These are phyloP conservation scores for Fusarium sp. DNA, from an alignment of 2,329 filamentous ascomycete species.

Conservation along the genomic window DNA sequence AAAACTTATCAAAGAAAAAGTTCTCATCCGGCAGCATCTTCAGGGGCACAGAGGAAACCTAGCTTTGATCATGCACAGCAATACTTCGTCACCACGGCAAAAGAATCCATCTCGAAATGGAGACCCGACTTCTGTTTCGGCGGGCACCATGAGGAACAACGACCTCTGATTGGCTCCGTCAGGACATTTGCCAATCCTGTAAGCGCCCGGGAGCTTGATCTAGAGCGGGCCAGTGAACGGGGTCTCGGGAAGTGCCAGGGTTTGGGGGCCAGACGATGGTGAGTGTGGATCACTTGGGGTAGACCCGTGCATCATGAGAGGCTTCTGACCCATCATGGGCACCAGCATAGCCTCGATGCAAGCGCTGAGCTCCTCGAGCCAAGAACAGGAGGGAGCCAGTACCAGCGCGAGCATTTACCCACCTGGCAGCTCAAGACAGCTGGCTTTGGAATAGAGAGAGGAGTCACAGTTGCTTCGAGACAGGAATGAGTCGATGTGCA, in stretches of 20 bases:
- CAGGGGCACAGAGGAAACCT: conserved; percentile 5
- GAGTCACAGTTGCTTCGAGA: background rate
- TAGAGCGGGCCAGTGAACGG: conserved; percentile 32
- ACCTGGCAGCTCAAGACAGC: background rate
- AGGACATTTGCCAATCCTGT: conserved; percentile 32
- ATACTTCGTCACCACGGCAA: conserved; percentile 16
- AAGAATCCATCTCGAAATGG: conserved; percentile 20
- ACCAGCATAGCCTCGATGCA: conserved; percentile 38
- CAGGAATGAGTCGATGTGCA: background rate
- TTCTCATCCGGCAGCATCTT: conserved; percentile 12
- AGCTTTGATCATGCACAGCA: background rate
- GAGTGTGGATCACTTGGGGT: conserved; percentile 26
- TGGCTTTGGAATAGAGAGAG: background rate
- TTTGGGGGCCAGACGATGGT: conserved; percentile 30
- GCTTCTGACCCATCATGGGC: conserved; percentile 28
- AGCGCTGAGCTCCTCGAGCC: conserved; percentile 39
- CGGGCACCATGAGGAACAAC: conserved; percentile 12
- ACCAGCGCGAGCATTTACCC: background rate
- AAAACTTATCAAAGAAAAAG: background rate
- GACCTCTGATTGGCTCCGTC: conserved; percentile 39
- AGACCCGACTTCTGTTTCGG: conserved; percentile 12
- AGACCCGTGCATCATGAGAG: conserved; percentile 37
- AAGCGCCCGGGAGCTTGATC: conserved; percentile 44
- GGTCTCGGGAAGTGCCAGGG: conserved; percentile 34
- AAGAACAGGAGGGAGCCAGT: conserved; percentile 35